A percentile compares a stretch with the other conserved stretches of the same genome.
Conservation (phyloP, 2,329 filamentous ascomycete species). For the Colletotrichum spinosum region DNA sequence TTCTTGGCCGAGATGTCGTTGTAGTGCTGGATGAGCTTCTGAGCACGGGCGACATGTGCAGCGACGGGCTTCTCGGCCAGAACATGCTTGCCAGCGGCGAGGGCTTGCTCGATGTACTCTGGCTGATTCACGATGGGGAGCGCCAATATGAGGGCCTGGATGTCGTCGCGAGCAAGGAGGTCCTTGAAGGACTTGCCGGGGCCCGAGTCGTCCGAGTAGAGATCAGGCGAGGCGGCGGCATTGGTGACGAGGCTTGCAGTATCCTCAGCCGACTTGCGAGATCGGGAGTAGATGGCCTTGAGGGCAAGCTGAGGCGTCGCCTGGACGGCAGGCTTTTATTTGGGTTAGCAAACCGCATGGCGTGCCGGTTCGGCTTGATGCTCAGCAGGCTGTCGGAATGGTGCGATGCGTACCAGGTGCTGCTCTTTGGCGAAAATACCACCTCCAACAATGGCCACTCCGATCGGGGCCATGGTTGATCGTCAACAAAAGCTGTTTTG, state of each 20-base stretch:
- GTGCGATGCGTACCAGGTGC: slow-evolving; percentile 58
- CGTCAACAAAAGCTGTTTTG: not conserved
- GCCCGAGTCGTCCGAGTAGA: slow-evolving; percentile 69
- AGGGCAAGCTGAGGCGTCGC: slow-evolving; percentile 62
- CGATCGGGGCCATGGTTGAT: slow-evolving; percentile 51
- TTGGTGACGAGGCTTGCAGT: slow-evolving; percentile 53
- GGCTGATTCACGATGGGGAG: slow-evolving; percentile 74
- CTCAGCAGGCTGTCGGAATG: too few species aligned
- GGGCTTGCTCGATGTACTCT: slow-evolving; percentile 65
- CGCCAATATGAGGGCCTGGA: slow-evolving; percentile 67
- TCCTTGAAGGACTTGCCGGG: slow-evolving; percentile 60
- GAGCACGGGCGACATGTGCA: slow-evolving; percentile 62
- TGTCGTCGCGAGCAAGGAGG: slow-evolving; percentile 65
- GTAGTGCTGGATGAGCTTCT: slow-evolving; percentile 53
- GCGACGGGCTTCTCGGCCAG: slow-evolving; percentile 78
- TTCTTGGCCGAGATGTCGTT: slow-evolving; percentile 41
- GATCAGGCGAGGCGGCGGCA: slow-evolving; percentile 48
- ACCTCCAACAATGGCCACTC: slow-evolving; percentile 71
- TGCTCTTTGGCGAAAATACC: slow-evolving; percentile 72
- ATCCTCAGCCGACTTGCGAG: slow-evolving; percentile 65
- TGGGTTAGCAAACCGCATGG: slow-evolving; percentile 17
- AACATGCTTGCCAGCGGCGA: slow-evolving; percentile 76
- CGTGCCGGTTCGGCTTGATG: too few species aligned
- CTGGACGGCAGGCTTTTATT: slow-evolving; percentile 66
- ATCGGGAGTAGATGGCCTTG: slow-evolving; percentile 75